Evolutionary conservation across 495 filamentous ascomycete species (phyloP).

Genomic region (Melanomma pulvis-pyrius): DNA sequence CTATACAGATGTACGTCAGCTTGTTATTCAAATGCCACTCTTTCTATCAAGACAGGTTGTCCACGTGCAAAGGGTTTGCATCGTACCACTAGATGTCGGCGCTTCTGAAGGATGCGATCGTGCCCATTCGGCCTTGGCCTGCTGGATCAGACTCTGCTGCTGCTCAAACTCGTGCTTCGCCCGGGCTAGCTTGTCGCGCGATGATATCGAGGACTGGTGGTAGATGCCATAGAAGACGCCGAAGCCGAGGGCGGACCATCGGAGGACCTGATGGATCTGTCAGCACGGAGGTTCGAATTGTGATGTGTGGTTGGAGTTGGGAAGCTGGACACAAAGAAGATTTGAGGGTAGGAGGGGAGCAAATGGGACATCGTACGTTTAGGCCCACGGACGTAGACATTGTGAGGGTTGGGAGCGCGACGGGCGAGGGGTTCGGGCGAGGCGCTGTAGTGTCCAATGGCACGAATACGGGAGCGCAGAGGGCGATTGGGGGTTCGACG

Average conservation of each 20-base stretch:
- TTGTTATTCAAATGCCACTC: neutral
- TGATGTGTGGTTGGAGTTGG: neutral
- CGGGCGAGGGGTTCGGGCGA: neutral
- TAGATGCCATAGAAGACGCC: slow-evolving; percentile 91
- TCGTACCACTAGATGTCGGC: slow-evolving; percentile 62
- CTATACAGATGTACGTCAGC: slow-evolving; percentile 11
- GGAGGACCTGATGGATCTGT: slow-evolving; percentile 73
- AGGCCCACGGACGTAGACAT: slow-evolving; percentile 62
- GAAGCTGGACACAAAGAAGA: neutral
- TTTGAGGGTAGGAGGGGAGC: neutral
- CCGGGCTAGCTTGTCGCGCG: slow-evolving; percentile 64
- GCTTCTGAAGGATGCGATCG: slow-evolving; percentile 67
- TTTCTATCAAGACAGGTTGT: neutral
- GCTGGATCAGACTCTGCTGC: slow-evolving; percentile 81
- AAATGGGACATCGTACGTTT: slow-evolving; percentile 55
- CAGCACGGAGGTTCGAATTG: neutral
- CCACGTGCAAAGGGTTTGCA: neutral
- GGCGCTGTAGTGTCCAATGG: slow-evolving; percentile 22
- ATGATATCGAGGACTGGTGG: slow-evolving; percentile 77
- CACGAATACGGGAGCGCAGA: slow-evolving; percentile 11
- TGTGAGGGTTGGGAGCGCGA: slow-evolving; percentile 20
- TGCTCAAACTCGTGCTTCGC: slow-evolving; percentile 79
- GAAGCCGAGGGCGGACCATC: slow-evolving; percentile 84
- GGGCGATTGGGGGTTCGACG: slow-evolving; percentile 26
- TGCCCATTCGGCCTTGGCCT: slow-evolving; percentile 88